Evolutionary conservation across 805 yeast species (phyloP).

Genomic region (Wickerhamiella parazyma): DNA sequence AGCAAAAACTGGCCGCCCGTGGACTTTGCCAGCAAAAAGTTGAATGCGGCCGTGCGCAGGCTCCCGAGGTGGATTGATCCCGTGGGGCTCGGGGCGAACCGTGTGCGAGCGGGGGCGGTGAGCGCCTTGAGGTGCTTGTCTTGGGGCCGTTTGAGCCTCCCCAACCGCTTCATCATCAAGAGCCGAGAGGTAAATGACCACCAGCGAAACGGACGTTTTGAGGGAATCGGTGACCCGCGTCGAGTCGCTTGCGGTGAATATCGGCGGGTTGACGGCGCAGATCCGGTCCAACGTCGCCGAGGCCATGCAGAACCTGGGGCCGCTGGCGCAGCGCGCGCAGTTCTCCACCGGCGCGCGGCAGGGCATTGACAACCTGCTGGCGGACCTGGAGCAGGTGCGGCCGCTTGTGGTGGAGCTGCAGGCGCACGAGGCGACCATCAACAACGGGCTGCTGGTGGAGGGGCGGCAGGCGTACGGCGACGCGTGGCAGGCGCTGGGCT

Average conservation of each 20-base stretch:
- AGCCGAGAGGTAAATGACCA: neutral
- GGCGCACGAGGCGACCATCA: slow-evolving; percentile 31
- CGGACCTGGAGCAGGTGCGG: neutral
- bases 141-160: neutral
- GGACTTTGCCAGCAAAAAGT: slow-evolving; percentile 63
- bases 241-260: slow-evolving; percentile 39
- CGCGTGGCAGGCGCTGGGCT: slow-evolving; percentile 18
- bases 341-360: slow-evolving; percentile 15
- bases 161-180: slow-evolving; percentile 8
- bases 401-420: slow-evolving; percentile 33
- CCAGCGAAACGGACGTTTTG: slow-evolving; percentile 55
- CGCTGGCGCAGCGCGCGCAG: slow-evolving; percentile 56
- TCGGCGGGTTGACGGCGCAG: slow-evolving; percentile 44
- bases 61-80: slow-evolving; percentile 93
- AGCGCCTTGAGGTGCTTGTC: neutral
- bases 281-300: slow-evolving; percentile 36
- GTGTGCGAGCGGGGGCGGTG: slow-evolving; percentile 35
- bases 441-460: slow-evolving; percentile 21
- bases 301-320: slow-evolving; percentile 54
- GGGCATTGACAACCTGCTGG: neutral
- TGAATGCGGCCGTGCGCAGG: slow-evolving; percentile 81
- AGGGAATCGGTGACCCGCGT: slow-evolving; percentile 58
- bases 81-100: slow-evolving; percentile 98
- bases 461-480: slow-evolving; percentile 29
- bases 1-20: slow-evolving; percentile 72